Percentiles rank a stretch among this genome's conserved stretches.
Evolutionary conservation across 371 early-diverging fungal species (phyloP).

Genomic region (Lichtheimia hyalospora): DNA sequence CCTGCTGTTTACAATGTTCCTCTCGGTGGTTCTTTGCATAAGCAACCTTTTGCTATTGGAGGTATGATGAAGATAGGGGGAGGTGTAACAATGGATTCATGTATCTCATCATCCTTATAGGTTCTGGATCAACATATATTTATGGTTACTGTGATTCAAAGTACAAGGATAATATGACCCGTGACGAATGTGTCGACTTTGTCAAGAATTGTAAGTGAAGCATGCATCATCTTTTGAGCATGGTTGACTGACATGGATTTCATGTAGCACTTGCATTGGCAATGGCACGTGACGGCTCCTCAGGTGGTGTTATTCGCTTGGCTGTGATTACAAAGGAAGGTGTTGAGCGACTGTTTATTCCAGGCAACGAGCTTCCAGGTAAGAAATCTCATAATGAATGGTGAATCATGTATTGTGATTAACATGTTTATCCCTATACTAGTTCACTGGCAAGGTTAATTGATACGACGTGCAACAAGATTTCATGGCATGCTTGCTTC

Average conservation of each 20-base stretch:
- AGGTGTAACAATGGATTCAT: background rate
- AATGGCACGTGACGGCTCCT: conserved; percentile 97
- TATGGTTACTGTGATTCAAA: conserved; percentile 97
- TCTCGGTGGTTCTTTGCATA: conserved; percentile 94
- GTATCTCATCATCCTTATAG: conserved; percentile 27
- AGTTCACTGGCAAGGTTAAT: conserved; percentile 34
- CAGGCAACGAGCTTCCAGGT: conserved; percentile 85
- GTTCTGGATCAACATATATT: conserved; percentile 97
- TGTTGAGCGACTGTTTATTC: conserved; percentile 89
- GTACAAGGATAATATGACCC: conserved; percentile 85
- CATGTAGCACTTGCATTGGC: conserved; percentile 88
- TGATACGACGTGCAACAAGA: background rate
- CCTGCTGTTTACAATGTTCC: conserved; percentile 93
- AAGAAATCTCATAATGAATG: conserved; percentile 2
- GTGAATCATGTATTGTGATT: background rate
- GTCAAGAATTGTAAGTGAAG: conserved; percentile 86
- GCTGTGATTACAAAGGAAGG: conserved; percentile 93
- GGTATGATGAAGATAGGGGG: conserved; percentile 51
- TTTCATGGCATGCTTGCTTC: too few species aligned
- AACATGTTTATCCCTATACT: background rate
- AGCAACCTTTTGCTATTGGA: conserved; percentile 94
- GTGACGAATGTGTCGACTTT: conserved; percentile 93
- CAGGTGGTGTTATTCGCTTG: conserved; percentile 98
- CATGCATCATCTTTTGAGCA: background rate
- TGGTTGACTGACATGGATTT: background rate